Base-by-base conservation (phyloP, 805 yeast species). In the Metschnikowia anglica region DNA sequence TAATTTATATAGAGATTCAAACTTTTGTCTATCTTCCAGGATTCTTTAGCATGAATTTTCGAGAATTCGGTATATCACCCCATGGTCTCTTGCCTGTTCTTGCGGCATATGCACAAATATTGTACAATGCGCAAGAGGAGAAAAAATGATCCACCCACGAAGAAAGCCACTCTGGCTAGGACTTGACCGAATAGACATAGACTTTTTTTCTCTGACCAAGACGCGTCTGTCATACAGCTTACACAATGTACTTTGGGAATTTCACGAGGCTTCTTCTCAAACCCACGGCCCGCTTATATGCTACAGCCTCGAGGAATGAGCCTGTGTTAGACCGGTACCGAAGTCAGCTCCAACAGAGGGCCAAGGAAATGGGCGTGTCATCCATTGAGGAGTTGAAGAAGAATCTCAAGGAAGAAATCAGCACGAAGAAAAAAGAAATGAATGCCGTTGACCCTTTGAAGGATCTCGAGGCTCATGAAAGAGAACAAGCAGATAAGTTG, bases 391-490 rank as follows among this genome's bases (percentile, higher is more conserved):
- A 85, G 44, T 66, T 89, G 48, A 77, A 81, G 49, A 79, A 68
- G 30, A 78, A 76, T 48, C 63, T 83, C 49, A 81, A 83, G 54
- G 84, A 79, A 30, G 74, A 79, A 17, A 78, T 88, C 34, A 79
- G 73, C 27, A 56, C 62, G 26, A 76, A 71, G 36, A 83, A 80
- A 58, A 71, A 69, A 46, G 78, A 80, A 44, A 67, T 85, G 55
- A 73, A 71, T 57, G 77, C 71, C 42, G 63, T 85, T 11, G 95
- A 88, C 58, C 93, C 93, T 0, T 65, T 85, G 51, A 68, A 75
- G 38, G 86, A 82, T 47, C 63, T 84, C n/a, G 85, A 81, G 50
- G 79, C 76, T 30, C 72, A 69, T 49, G 77, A 77, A 53, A 61
- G 67, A 43, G 59, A 64, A 52, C 74, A 60, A 36, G 67, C 63